Base-by-base conservation (phyloP, 805 yeast genomes). In the Metschnikowia colocasiae region DNA sequence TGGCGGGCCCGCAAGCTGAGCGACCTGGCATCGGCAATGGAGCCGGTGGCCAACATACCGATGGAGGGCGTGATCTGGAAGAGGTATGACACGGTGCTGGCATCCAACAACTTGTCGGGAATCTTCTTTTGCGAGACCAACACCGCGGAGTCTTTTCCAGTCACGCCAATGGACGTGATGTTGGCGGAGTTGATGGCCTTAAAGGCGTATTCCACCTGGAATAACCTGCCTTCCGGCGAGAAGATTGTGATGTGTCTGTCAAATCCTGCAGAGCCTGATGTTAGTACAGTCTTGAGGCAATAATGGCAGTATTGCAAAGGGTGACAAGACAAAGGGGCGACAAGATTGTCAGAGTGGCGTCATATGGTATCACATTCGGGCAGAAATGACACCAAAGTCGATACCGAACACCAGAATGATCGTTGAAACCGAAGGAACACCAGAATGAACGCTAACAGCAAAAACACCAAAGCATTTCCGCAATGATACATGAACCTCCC, bases 181-280 rank as follows among this genome's bases (percentile, higher is more conserved):
- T 88, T 92, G 49, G 97, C 82, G 39, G 95, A 82, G 62, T 90
- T 94, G 65, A 94, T 90, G 4, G 98, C 98, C 67, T 94, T 91
- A 75, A 91, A 91, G 5, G 98, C 99, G 64, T 94, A 94, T 68
- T 94, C 99, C 31, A 92, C 99, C 72, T 94, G 99, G 71, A 86
- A 94, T 52, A 94, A 77, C 69, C 99, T 83, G 39, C 99, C 99
- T 66, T 94, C 99, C 18, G 99, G 99, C 33, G 98, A 92, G 74
- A 94, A 94, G 60, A 94, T 91, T 25, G 99, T 94, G 67, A 94
- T 94, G 68, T 94, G 99, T 76, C 99, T 87, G 74, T 94, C 99
- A 67, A 91, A 94, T 46, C 99, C 99, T n/a, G 98, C 96, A 53
- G 83, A 76, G 53, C 81, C 83, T 75, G 39, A 69, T 43, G 78